Conservation (phyloP, 176 grass and related monocot species). For the Otatea glauca region DNA sequence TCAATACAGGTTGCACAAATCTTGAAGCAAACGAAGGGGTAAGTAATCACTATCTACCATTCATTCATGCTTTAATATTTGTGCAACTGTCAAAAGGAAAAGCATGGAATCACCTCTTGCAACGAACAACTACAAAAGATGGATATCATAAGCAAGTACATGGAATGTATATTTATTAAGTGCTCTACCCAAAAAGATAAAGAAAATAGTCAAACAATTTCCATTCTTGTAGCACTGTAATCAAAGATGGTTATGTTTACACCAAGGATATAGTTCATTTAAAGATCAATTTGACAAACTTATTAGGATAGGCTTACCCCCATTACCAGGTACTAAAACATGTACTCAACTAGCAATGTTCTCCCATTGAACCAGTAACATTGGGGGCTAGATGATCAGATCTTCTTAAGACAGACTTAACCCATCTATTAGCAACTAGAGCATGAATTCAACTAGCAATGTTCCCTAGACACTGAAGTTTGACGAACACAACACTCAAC, state of each 20-base stretch:
- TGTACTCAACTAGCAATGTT: not conserved
- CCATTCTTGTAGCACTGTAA: not conserved
- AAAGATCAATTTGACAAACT: not conserved
- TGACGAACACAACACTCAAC: not conserved
- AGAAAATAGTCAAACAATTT: not conserved
- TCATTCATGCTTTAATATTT: too few species aligned
- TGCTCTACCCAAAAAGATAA: not conserved
- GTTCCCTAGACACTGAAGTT: conserved; percentile 19
- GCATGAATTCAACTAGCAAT: conserved; percentile 24
- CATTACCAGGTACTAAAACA: conserved; percentile 8
- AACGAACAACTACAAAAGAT: conserved; percentile 16
- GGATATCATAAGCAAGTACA: conserved; percentile 9
- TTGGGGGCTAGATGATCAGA: not conserved
- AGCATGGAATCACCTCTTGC: too few species aligned
- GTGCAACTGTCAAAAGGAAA: too few species aligned
- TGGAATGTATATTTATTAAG: conserved; percentile 16
- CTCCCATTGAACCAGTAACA: not conserved
- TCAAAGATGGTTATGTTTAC: not conserved
- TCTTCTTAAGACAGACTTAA: not conserved
- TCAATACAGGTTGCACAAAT: too few species aligned
- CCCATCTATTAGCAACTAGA: conserved; percentile 5
- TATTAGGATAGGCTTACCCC: not conserved
- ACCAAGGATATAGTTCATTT: not conserved
- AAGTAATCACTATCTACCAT: too few species aligned
- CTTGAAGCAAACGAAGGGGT: too few species aligned